Percentiles rank a stretch among this genome's conserved stretches.
Conservation (phyloP, 176 grass and related monocot genomes). For the Luzula sylvatica region DNA sequence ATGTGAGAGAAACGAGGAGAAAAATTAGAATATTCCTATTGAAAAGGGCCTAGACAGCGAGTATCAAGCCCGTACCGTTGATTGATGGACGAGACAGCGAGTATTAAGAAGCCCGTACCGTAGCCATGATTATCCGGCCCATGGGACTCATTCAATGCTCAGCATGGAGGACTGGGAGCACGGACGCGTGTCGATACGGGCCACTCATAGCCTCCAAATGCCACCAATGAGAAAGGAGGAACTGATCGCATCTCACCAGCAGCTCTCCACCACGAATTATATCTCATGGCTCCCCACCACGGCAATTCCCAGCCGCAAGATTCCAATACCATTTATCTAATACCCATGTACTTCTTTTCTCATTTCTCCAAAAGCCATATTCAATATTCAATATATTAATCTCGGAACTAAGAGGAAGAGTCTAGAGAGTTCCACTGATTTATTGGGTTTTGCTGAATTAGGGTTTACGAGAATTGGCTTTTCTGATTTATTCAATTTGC, state of each 20-base stretch:
- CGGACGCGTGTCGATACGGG: neutral
- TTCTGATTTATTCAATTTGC: neutral
- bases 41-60: too few species aligned
- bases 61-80: too few species aligned
- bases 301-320: neutral
- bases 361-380: neutral
- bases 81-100: too few species aligned
- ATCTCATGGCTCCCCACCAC: neutral
- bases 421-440: conserved; percentile 8
- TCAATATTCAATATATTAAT: neutral
- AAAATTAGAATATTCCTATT: too few species aligned
- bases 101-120: too few species aligned
- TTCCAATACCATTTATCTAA: neutral
- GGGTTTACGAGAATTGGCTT: neutral
- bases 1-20: too few species aligned
- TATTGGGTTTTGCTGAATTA: conserved; percentile 2
- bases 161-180: too few species aligned
- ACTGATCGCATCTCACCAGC: conserved; percentile 13
- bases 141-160: too few species aligned
- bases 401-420: neutral
- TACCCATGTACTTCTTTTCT: neutral
- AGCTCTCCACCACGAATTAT: conserved; percentile 12
- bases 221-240: conserved; percentile 13
- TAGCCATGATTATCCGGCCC: too few species aligned
- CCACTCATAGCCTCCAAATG: neutral